Evolutionary conservation across 495 filamentous ascomycete species (phyloP).

Genomic region (Aspergillus bridgeri): DNA sequence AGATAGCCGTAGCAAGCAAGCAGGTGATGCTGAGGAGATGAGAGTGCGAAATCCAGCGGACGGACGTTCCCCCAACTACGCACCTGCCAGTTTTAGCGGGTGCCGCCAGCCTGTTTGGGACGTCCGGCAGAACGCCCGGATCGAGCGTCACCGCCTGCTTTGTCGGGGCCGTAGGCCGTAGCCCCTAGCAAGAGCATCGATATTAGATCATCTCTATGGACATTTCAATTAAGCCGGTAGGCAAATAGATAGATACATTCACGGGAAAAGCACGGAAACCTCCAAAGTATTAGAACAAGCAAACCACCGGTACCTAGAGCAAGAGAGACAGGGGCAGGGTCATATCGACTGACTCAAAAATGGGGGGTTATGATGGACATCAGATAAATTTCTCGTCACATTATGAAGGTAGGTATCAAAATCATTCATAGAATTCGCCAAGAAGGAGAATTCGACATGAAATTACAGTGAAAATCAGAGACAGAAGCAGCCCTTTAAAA

Average conservation of each 20-base stretch:
- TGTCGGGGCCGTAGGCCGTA: not conserved
- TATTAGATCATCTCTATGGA: slow-evolving; percentile 5
- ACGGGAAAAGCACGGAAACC: not conserved
- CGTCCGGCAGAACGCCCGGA: not conserved
- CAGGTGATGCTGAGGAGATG: not conserved
- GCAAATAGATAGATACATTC: not conserved
- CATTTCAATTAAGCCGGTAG: not conserved
- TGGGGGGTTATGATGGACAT: slow-evolving; percentile 26
- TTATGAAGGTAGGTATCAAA: slow-evolving; percentile 12
- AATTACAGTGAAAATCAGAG: slow-evolving; percentile 15
- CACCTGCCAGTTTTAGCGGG: not conserved
- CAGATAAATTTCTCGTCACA: slow-evolving; percentile 17
- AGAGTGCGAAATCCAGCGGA: not conserved
- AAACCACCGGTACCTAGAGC: slow-evolving; percentile 8
- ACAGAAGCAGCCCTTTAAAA: slow-evolving; percentile 3
- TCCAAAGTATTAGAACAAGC: not conserved
- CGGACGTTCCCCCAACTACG: too few relatives aligned
- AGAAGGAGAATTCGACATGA: slow-evolving; percentile 12
- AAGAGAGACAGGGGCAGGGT: slow-evolving; percentile 9
- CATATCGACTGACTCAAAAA: slow-evolving; percentile 13
- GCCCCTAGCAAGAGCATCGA: not conserved
- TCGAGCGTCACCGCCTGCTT: not conserved
- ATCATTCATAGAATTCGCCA: slow-evolving; percentile 11
- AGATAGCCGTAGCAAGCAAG: slow-evolving; percentile 1
- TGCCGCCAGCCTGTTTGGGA: not conserved